Evolutionary conservation across 2,329 filamentous ascomycete species (phyloP), one percentile per base, ranked within the genome.

Genomic region (Aspergillus vadensis): DNA sequence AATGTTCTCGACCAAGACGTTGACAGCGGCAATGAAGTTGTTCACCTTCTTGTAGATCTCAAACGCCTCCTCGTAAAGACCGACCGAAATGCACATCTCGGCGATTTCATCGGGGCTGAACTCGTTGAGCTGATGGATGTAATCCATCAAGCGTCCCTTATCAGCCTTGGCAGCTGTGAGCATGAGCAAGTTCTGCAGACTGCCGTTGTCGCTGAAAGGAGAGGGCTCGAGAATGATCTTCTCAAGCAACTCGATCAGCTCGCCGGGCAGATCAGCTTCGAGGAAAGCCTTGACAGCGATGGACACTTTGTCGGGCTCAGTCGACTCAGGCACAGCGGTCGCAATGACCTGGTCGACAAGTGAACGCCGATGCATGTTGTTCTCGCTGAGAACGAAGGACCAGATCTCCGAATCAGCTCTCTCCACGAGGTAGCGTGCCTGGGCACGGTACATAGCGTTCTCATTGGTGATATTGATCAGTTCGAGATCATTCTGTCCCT

Each of bases 161-260:
- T 99, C 96, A 12, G 95, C 93, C 82, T 97, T 97, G 69, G 92
- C 92, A 48, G 96, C 95, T 25, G 95, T 99, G 72, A 98, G 89
- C 83, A 99, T 91, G 63, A 99, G 86, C 62, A 99, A 81, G 78
- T 99, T 99, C 79, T 99, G 96, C 60, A 99, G 83, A 76, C 91
- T 97, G 72, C 92, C 87, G 78, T 99, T 99, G 80, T 99, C 96
- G 71, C 92, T 97, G 83, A 99, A 99, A 5, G 91, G 91, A 4
- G 94, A 96, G n/a, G 95, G 96, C 82, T 99, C 95, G n/a, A 99
- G 83, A 32, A 99, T 94, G 68, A 99, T 99, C 87, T 98, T 99
- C 83, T 99, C 96, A 17, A 99, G 85, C 39, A 99, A 86, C 77
- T 99, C 96, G 70, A 99, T 98, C 55, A 99, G 85, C 81, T 99